Evolutionary conservation across 169 alveolate genomes (phyloP), one percentile per base, ranked within the genome.

Genomic region (Haemoproteus tartakovskyi): DNA sequence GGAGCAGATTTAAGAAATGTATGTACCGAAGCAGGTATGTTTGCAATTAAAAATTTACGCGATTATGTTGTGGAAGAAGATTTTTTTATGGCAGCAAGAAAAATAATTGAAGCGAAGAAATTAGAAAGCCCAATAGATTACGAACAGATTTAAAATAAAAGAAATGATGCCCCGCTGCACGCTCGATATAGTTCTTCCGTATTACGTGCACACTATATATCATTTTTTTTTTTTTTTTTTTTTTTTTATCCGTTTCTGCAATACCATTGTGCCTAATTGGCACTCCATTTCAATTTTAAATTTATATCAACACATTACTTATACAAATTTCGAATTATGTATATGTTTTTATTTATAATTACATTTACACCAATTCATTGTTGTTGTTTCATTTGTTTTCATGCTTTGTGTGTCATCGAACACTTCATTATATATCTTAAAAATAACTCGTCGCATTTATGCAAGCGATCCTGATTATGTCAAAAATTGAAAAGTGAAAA

Each of bases 1-100:
- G 99, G 99, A 18, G 99, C 99, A 0, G 99, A 98, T 81, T 80
- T 97, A 94, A 95, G 99, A 70, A 97, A 97, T 82, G 98, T 97
- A 9, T 98, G 99, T 86, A 95, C 99, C n/a, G 99, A 97, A 79
- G 99, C 98, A 1, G 98, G 98, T 14, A 61, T 81, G 79, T 56
- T 43, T 79, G 99, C 99, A 11, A 96, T 98, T 46, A 94, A 99
- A 62, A 99, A 96, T 18, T 98, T 95, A 88, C 92, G 99, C 41
- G 99, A 97, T 83, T 95, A 96, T 80, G 98, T 96, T 30, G 89
- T 96, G 12, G 98, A 98, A 78, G 99, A 98, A 83, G 99, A 98
- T 70, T 98, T 97, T 86, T 94, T 95, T 90, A 97, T 97, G 78
- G 97, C 97, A 12, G 98, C 98, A 12, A 90, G 99, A 79, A 97